Base-by-base conservation (phyloP, 2,329 filamentous ascomycete genomes). In the Cladophialophora yegresii region DNA sequence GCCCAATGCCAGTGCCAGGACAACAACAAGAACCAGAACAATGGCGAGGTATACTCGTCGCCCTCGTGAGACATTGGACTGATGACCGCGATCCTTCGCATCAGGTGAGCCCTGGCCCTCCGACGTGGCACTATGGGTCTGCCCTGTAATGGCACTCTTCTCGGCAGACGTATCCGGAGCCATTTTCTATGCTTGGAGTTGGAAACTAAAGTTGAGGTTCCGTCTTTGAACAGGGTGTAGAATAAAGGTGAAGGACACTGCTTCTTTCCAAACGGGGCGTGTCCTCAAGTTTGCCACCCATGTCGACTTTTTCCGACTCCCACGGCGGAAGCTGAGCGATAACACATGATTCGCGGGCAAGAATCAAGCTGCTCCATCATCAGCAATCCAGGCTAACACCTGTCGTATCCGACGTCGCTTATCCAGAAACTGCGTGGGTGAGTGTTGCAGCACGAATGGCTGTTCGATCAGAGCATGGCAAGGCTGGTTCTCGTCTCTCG, bases 1-100 rank as follows among this genome's bases (percentile, higher is more conserved):
- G 9, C 59, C 51, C 20, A 61, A 23, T 40, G 59, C 51, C 50
- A 61, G 45, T 28, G 13, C 50, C n/a, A 61, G 51, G 26, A 55
- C 59, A 47, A 55, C 26, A 12, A 55, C n/a, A n/a, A 56, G 8
- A 26, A 36, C 28, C 36, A 49, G 30, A 26, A 33, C 28, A 36
- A 55, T 30, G 7, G 40, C 23, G 40, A 59, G 45, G 32, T 40
- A 53, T 22, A 26, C 33, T 43, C 13, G 30, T 20, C 47, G 32
- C 22, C 57, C 26, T 13, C 20, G 57, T 6, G 57, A 59, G 30
- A n/a, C 45, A 36, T 28, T 51, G 12, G 57, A 51, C 16, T 13
- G 20, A 12, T 22, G 7, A 2, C 30, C 20, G 9, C 16, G 9
- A 5, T 12, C 32, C 16, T 53, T 59, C 5, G 20, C 43, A 26